Conservation (phyloP, 106 monocot genomes). For the Dendrobium catenatum region DNA sequence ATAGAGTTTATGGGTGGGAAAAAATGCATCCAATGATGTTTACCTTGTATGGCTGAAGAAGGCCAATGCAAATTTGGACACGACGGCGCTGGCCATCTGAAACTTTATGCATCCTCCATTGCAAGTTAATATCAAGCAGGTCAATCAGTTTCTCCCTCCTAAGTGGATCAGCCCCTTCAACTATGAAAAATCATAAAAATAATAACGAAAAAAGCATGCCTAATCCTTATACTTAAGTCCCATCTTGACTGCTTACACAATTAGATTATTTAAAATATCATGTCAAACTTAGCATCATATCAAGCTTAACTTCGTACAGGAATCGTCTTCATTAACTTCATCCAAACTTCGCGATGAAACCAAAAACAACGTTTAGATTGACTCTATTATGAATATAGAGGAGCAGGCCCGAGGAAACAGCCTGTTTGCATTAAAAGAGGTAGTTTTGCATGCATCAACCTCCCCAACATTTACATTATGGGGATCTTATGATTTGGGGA, state of each 20-base stretch:
- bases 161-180: constrained; percentile 85
- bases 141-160: constrained; percentile 88
- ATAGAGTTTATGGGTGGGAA: neutral
- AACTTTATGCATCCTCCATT: constrained; percentile 99
- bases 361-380: neutral
- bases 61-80: constrained; percentile 98
- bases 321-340: no score
- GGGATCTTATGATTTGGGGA: neutral
- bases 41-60: constrained; percentile 93
- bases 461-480: neutral
- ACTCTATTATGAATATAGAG: neutral
- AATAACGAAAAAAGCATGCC: neutral
- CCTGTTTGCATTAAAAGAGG: no score
- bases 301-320: no score
- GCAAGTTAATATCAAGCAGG: constrained; percentile 87
- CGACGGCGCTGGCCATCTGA: constrained; percentile 94
- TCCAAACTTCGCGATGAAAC: no score
- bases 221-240: neutral
- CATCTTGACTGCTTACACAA: neutral
- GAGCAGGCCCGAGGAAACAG: no score
- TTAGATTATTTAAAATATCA: neutral
- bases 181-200: constrained; percentile 32
- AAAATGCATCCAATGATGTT: neutral
- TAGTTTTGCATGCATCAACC: no score
- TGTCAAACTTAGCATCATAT: no score